Conservation (phyloP, 805 yeast genomes). For the Wickerhamomyces pijperi region DNA sequence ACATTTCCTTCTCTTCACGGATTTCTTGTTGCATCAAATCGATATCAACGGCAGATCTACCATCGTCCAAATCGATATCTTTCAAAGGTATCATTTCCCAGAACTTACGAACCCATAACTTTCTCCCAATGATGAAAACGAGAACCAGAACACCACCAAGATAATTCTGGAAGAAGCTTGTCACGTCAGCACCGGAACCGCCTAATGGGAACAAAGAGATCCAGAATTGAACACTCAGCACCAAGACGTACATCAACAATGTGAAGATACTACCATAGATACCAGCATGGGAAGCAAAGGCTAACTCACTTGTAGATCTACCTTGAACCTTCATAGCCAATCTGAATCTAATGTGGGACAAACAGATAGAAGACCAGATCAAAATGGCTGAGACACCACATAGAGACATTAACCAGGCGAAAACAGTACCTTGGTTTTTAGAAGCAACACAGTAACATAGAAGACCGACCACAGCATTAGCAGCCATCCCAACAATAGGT, state of each 20-base stretch:
- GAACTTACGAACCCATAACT: slow-evolving; percentile 31
- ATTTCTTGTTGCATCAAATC: slow-evolving; percentile 46
- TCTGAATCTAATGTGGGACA: slow-evolving; percentile 35
- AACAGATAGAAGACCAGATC: slow-evolving; percentile 39
- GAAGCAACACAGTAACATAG: slow-evolving; percentile 36
- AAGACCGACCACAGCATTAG: slow-evolving; percentile 29
- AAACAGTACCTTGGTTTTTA: slow-evolving; percentile 26
- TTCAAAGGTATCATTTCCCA: slow-evolving; percentile 28
- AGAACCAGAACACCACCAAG: slow-evolving; percentile 32
- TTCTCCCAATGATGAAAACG: slow-evolving; percentile 28
- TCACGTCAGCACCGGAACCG: slow-evolving; percentile 18
- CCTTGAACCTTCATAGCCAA: slow-evolving; percentile 32
- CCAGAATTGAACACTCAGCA: slow-evolving; percentile 37
- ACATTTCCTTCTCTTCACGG: slow-evolving; percentile 41
- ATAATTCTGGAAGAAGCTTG: slow-evolving; percentile 27
- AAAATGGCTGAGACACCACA: slow-evolving; percentile 37
- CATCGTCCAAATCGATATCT: slow-evolving; percentile 51
- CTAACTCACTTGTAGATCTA: slow-evolving; percentile 27
- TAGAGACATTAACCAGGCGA: slow-evolving; percentile 37
- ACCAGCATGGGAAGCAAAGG: slow-evolving; percentile 33
- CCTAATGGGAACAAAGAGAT: slow-evolving; percentile 36
- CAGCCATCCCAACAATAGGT: slow-evolving; percentile 33
- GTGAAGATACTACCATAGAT: slow-evolving; percentile 30
- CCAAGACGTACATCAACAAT: slow-evolving; percentile 22
- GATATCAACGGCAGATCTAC: slow-evolving; percentile 49